Percentiles rank a stretch among this genome's conserved stretches.
Conservation (phyloP, 805 yeast genomes). For the Nakazawaea ambrosiae region DNA sequence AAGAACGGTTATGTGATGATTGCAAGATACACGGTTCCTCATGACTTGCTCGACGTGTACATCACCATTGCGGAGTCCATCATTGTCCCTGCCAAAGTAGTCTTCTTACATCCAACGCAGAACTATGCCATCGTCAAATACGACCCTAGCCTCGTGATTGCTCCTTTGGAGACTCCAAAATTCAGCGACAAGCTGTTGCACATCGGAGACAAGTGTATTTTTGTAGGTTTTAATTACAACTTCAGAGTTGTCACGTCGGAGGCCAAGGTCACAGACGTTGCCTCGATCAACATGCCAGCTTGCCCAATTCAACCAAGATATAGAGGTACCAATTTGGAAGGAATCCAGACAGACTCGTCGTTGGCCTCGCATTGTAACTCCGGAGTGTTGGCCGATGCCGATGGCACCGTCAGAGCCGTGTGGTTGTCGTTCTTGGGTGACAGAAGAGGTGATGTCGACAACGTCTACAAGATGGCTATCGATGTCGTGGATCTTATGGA, state of each 20-base stretch:
- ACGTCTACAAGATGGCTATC: slow-evolving; percentile 65
- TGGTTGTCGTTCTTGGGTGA: slow-evolving; percentile 87
- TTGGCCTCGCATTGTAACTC: slow-evolving; percentile 68
- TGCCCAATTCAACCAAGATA: slow-evolving; percentile 68
- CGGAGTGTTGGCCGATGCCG: slow-evolving; percentile 70
- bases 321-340: slow-evolving; percentile 78
- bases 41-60: slow-evolving; percentile 68
- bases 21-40: slow-evolving; percentile 75
- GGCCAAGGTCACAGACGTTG: slow-evolving; percentile 69
- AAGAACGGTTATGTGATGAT: slow-evolving; percentile 72
- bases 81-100: slow-evolving; percentile 71
- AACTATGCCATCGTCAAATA: slow-evolving; percentile 80
- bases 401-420: slow-evolving; percentile 75
- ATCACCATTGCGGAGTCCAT: slow-evolving; percentile 83
- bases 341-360: slow-evolving; percentile 66
- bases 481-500: slow-evolving; percentile 61
- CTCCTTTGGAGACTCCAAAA: slow-evolving; percentile 64
- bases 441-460: slow-evolving; percentile 51
- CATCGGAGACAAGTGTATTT: slow-evolving; percentile 72
- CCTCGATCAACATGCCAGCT: slow-evolving; percentile 67
- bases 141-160: slow-evolving; percentile 67
- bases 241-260: slow-evolving; percentile 66
- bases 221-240: slow-evolving; percentile 73
- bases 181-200: slow-evolving; percentile 49
- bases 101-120: slow-evolving; percentile 80